Base-by-base conservation (phyloP, 768 basidiomycete genomes). In the Tricholomella constricta region DNA sequence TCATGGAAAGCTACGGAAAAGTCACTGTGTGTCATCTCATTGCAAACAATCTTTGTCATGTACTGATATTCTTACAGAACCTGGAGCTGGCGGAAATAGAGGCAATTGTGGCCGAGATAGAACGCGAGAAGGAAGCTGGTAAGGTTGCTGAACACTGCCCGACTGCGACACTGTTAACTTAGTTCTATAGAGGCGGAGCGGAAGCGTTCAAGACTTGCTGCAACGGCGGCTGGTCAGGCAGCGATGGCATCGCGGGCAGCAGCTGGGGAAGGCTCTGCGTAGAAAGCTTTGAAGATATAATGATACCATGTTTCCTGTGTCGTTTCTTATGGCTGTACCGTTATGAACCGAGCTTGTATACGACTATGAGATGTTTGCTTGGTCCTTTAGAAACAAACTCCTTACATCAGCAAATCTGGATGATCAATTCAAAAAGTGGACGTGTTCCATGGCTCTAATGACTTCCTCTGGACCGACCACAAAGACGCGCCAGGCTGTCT, bases 61-160 rank as follows among this genome's bases (percentile, higher is more conserved):
- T 61, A 32, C 36, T 56, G 20, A 54, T 22, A 40, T 14, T 37
- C 25, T 7, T 2, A 19, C 43, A 98, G 94, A 94, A 88, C 65
- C 75, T 99, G 53, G 92, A 89, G 32, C 78, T 93, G 8, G 57
- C 84, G 0, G 90, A 98, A 69, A 95, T 99, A 47, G 94, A 97
- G 67, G 85, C 78, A 0, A 94, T 98, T 53, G 97, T 98, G 6
- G 74, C 84, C 43, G 90, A 91, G 45, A 98, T 99, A 54, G 97
- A 99, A 70, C 83, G 86, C 58, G 97, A 99, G 78, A 99, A 98
- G 77, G 97, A 98, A 75, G 88, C 89, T 31, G 91, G 91, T 91
- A 51, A n/a, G 40, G 84, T 75, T 23, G 38, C n/a, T 17, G 31
- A 32, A 32, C 48, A 20, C 37, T 45, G 23, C 35, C 26, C 1